Evolutionary conservation across 768 basidiomycete genomes (phyloP), one percentile per base, ranked within the genome.

Genomic region (Tricholoma flavovirens): DNA sequence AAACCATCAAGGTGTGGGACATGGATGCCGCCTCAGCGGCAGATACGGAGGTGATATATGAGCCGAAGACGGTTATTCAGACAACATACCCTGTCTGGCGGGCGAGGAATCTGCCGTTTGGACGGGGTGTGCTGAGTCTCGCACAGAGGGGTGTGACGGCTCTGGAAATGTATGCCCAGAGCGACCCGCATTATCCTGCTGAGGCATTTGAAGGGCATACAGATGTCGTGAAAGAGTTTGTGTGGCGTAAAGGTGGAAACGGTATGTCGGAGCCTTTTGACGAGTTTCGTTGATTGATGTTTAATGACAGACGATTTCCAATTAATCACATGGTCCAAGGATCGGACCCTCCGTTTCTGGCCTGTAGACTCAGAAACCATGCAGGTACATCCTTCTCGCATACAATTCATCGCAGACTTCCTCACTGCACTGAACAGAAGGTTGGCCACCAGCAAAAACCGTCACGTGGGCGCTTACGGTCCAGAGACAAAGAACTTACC

Each of bases 161-260:
- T 0, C 75, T 98, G 17, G 90, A 93, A 66, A 90, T 98, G 86
- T 98, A 86, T 75, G 76, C 77, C 2, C 67, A 68, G n/a, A 64
- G 62, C 24, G 66, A 69, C 15, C 46, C 62, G 0, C 73, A 77
- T 40, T 67, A 62, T 9, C 84, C 87, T 1, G 83, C 92, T 5
- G 84, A 89, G 60, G 73, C 77, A 6, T 96, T 95, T 61, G 88
- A 90, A 61, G 94, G 93, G 0, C 93, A 96, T 70, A 81, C 84
- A 0, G 93, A 96, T 60, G 92, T 94, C 2, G 96, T 98, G 17
- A 97, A 96, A 65, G 96, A 99, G 71, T 99, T 96, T 67, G 94
- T 99, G 1, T 99, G 97, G 97, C 76, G 97, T 57, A 83, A 78
- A 64, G 81, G 86, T 2, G 79, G 78, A 5, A 62, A 72, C 59